Evolutionary conservation across 1,284 basidiomycete genomes (phyloP), one percentile per base, ranked within the genome.

Genomic region (Volvariella surrecta): DNA sequence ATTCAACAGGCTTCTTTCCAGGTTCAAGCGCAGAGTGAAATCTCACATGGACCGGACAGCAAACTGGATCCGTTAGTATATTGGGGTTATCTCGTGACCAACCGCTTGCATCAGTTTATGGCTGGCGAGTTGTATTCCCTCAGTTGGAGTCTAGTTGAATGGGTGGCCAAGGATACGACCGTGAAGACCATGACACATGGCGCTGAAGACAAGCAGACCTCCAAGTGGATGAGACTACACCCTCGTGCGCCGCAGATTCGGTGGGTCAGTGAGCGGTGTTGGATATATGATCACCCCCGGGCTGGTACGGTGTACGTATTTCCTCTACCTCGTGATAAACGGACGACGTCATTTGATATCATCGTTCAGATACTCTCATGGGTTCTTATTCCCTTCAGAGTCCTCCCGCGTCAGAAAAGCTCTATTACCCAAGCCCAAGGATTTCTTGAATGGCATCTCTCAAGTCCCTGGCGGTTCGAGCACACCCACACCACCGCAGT

Each of bases 231-330:
- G 76, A 74, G 76, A 28, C 59, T 82, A 45, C 94, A 98, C 64
- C 95, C 95, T 0, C 77, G 82, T 39, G 78, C 83, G 9, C 66
- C 75, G 28, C 74, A 83, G 50, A 79, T 99, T 31, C 77, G 90
- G 43, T 98, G 92, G 92, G 74, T 77, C 21, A 86, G 89, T 53
- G 95, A 99, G 59, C 79, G 83, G 20, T 98, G 95, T 62, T 97
- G 91, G 90, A 92, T 99, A 52, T 97, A 99, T 63, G 95, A 99
- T 61, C 94, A 97, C 63, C 95, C 95, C 0, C 85, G 91, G 42
- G 81, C 88, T 2, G 84, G 87, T 39, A 97, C 94, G 16, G 89
- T 93, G 78, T 90, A 69, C 57, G 85, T 68, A 28, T 13, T 39
- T 32, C 13, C 49, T 19, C 17, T 39, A 38, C 28, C 37, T 40